phyloP scores from a whole-genome alignment of 2,329 filamentous ascomycete species.

The Elsinoe ampelina region DNA sequence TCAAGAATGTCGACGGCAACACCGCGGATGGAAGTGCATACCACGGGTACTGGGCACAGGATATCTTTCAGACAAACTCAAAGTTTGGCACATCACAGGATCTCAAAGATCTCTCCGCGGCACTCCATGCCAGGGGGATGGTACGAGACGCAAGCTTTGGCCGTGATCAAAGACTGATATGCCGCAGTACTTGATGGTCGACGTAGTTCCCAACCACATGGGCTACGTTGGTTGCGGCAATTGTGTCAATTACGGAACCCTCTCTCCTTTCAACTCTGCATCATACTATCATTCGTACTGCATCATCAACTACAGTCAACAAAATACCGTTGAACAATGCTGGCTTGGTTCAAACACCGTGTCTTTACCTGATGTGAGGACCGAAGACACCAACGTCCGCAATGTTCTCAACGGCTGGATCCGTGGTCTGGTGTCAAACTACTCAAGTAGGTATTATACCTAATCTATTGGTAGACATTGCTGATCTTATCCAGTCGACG shows the following conservation, averaged over 20 bases:
- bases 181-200: slow-evolving; percentile 28
- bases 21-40: slow-evolving; percentile 36
- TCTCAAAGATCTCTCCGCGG: slow-evolving; percentile 27
- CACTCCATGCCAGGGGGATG: slow-evolving; percentile 30
- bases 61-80: slow-evolving; percentile 35
- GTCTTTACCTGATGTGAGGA: slow-evolving; percentile 52
- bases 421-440: slow-evolving; percentile 47
- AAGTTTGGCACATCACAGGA: slow-evolving; percentile 31
- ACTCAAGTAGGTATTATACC: slow-evolving; percentile 32
- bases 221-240: slow-evolving; percentile 25
- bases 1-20: slow-evolving; percentile 31
- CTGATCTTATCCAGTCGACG: slow-evolving; percentile 34
- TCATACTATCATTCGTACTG: slow-evolving; percentile 47
- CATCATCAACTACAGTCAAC: slow-evolving; percentile 45
- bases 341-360: slow-evolving; percentile 40
- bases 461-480: neutral
- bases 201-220: slow-evolving; percentile 29
- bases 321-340: slow-evolving; percentile 25
- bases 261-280: slow-evolving; percentile 32
- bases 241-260: slow-evolving; percentile 26
- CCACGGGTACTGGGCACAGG: slow-evolving; percentile 48
- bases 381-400: slow-evolving; percentile 41
- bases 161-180: neutral
- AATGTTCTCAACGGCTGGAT: slow-evolving; percentile 50
- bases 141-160: neutral